Evolutionary conservation across 1,139 yeast species (phyloP), one percentile per base, ranked within the genome.

Genomic region (Taphrina pruni): DNA sequence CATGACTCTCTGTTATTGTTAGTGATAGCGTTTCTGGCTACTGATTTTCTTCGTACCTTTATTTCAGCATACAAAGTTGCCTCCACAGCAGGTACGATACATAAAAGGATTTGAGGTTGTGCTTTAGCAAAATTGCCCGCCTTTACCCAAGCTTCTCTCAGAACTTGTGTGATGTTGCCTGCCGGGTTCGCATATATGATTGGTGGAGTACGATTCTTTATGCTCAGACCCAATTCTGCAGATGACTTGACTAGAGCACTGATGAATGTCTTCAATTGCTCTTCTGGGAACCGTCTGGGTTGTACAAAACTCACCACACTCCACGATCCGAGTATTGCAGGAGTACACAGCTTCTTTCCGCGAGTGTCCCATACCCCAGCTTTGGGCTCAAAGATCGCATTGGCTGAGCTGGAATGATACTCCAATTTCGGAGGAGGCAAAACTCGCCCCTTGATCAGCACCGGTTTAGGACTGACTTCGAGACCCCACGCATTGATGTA

Each of bases 351-450:
- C 38, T 39, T 38, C 54, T 65, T 65, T 36, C 70, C 70, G 17
- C 64, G 61, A 20, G 69, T 50, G 65, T 71, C 70, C 72, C 72
- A 71, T 4, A 58, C 41, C 2, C 72, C 72, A 21, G 58, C 66
- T n/a, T 54, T 54, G 12, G 72, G 72, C 54, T 46, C 61, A 17
- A 70, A 21, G 12, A 21, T 38, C 26, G 60, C 60, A 35, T 54
- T 48, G 46, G 51, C 57, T 12, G 64, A 50, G 21, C 39, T 32
- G 12, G 57, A 43, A 14, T 69, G 70, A 46, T 70, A 71, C 36
- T 54, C 62, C 17, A 71, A 46, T 20, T 46, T 52, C 7, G 73
- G 73, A 1, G 73, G 45, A 11, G 69, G 66, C 43, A 71, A 50
- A n/a, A 71, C 57, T 26, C 73, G 70, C 7, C 70, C 73, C 12